Conservation (phyloP, 768 basidiomycete genomes). For the Phallus indusiatus region DNA sequence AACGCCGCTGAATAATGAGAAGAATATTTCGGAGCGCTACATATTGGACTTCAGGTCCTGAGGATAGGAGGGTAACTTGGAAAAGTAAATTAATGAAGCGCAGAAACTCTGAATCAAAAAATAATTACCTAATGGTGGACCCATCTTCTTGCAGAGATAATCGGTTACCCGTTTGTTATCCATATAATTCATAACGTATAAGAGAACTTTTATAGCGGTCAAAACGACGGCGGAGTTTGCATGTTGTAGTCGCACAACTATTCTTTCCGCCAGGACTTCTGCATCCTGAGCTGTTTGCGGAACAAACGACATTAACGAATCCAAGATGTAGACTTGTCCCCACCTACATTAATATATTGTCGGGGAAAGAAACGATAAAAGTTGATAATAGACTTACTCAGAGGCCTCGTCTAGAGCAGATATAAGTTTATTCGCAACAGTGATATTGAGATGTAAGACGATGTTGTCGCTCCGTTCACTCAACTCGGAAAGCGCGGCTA, state of each 20-base stretch:
- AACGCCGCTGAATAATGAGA: slow-evolving; percentile 92
- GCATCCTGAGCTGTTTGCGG: slow-evolving; percentile 83
- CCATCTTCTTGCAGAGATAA: slow-evolving; percentile 94
- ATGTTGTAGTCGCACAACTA: slow-evolving; percentile 88
- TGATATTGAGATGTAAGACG: slow-evolving; percentile 79
- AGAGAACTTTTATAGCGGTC: slow-evolving; percentile 91
- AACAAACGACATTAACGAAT: slow-evolving; percentile 88
- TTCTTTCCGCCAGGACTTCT: slow-evolving; percentile 90
- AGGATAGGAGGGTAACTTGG: slow-evolving; percentile 86
- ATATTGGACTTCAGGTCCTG: slow-evolving; percentile 98
- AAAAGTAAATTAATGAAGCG: slow-evolving; percentile 3
- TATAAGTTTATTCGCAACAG: slow-evolving; percentile 82
- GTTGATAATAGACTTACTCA: slow-evolving; percentile 54
- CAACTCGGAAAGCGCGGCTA: slow-evolving; percentile 94
- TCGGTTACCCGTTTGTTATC: slow-evolving; percentile 79
- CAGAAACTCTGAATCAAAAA: neutral
- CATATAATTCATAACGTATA: slow-evolving; percentile 99
- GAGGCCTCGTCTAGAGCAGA: slow-evolving; percentile 92
- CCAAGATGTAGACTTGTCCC: slow-evolving; percentile 98
- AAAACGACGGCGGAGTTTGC: slow-evolving; percentile 99
- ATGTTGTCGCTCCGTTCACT: slow-evolving; percentile 93
- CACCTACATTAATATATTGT: slow-evolving; percentile 45
- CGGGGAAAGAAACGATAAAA: slow-evolving; percentile 3
- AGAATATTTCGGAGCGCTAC: slow-evolving; percentile 95
- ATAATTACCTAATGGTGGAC: slow-evolving; percentile 78